These are phyloP conservation scores for Mortierella sp. DNA, from an alignment of 371 early-diverging fungal genomes.

Conservation along the genomic window DNA sequence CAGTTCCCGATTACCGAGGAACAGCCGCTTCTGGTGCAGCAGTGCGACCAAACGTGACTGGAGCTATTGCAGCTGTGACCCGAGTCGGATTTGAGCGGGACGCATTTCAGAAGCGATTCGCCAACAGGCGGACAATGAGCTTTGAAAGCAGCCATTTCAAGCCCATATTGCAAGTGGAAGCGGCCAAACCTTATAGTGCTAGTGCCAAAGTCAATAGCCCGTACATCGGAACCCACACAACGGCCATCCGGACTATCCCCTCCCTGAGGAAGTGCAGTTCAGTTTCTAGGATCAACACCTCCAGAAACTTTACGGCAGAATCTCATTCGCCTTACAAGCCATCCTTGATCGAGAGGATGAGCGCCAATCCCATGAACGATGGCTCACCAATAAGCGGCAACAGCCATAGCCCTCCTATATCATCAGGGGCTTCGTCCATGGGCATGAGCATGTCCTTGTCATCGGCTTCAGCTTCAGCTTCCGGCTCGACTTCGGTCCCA, in stretches of 20 bases:
- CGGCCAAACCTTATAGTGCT: not conserved
- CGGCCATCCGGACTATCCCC: not conserved
- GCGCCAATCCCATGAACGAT: not conserved
- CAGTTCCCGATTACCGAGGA: constrained; percentile 17
- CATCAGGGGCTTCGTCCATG: not conserved
- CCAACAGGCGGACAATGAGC: constrained; percentile 36
- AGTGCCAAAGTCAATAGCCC: not conserved
- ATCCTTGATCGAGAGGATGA: not conserved
- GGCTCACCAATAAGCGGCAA: not conserved
- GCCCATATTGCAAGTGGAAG: not conserved
- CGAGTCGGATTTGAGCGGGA: constrained; percentile 16
- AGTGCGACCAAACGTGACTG: not conserved
- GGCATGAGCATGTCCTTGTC: constrained; percentile 2
- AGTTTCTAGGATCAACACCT: constrained; percentile 2
- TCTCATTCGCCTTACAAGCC: not conserved
- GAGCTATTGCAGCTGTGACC: not conserved
- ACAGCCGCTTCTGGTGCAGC: constrained; percentile 8
- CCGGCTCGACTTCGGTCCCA: constrained; percentile 13
- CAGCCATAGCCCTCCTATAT: not conserved
- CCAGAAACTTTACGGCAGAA: not conserved
- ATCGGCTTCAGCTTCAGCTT: not conserved
- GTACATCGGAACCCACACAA: not conserved
- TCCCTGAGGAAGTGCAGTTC: constrained; percentile 12
- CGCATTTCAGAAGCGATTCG: constrained; percentile 15
- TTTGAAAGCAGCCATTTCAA: constrained; percentile 23